These are phyloP conservation scores for Apiospora saccharicola DNA, from an alignment of 2,329 filamentous ascomycete species.

Conservation along the genomic window DNA sequence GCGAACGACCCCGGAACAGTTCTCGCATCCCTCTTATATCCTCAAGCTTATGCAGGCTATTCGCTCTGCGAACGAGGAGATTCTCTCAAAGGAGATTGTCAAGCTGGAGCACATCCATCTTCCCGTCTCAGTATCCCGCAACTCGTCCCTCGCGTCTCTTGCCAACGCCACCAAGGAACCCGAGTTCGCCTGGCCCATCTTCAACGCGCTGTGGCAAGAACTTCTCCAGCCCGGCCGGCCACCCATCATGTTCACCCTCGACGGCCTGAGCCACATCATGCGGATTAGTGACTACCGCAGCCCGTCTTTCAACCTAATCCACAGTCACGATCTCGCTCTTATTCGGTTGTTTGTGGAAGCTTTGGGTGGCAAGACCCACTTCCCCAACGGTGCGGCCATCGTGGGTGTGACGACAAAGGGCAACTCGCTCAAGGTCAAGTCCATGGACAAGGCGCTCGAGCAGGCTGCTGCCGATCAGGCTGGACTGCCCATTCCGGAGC, in stretches of 20 bases:
- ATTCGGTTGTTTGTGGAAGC: conserved; percentile 78
- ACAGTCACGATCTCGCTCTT: conserved; percentile 84
- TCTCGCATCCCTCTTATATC: conserved; percentile 81
- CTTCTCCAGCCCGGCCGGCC: conserved; percentile 60
- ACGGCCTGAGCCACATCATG: conserved; percentile 86
- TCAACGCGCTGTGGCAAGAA: conserved; percentile 83
- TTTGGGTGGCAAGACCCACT: conserved; percentile 64
- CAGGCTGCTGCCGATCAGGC: conserved; percentile 57
- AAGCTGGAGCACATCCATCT: conserved; percentile 63
- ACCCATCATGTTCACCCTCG: conserved; percentile 76
- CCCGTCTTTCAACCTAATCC: conserved; percentile 75
- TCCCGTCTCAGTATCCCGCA: conserved; percentile 63
- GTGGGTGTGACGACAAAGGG: conserved; percentile 77
- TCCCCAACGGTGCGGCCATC: conserved; percentile 79
- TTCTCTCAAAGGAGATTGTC: conserved; percentile 64
- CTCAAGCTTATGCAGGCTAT: conserved; percentile 78
- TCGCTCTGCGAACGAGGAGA: conserved; percentile 71
- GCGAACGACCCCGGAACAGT: conserved; percentile 62
- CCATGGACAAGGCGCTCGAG: conserved; percentile 72
- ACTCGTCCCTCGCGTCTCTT: conserved; percentile 71
- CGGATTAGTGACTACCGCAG: conserved; percentile 77
- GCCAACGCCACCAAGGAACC: conserved; percentile 75
- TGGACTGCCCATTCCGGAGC: conserved; percentile 43
- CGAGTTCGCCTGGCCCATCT: conserved; percentile 81
- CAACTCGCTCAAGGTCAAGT: conserved; percentile 70